Percentiles rank a stretch among this genome's conserved stretches.
Evolutionary conservation across 768 basidiomycete species (phyloP).

Genomic region (Austroboletus festivus): DNA sequence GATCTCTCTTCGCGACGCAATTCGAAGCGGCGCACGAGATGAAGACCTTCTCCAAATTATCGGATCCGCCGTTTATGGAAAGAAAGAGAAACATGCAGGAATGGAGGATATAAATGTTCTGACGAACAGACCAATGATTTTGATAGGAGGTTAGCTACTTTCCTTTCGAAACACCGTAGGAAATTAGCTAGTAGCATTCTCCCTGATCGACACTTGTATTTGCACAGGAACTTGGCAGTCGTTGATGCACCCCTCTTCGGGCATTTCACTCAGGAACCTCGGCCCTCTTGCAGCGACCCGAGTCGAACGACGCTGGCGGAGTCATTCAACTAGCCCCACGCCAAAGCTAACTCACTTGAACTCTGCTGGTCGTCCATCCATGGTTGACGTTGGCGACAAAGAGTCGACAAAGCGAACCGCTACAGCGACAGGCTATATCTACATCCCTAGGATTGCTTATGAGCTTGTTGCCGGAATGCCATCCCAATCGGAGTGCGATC

Average conservation of each 20-base stretch:
- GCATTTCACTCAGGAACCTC: neutral
- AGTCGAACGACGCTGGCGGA: conserved; percentile 23
- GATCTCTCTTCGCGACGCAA: conserved; percentile 72
- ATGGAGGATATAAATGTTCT: conserved; percentile 79
- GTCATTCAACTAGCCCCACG: conserved; percentile 5
- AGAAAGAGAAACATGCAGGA: conserved; percentile 79
- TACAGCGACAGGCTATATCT: conserved; percentile 73
- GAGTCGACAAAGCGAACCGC: conserved; percentile 58
- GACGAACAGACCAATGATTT: conserved; percentile 84
- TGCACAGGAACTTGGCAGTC: conserved; percentile 18
- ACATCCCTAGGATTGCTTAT: conserved; percentile 62
- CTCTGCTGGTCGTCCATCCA: conserved; percentile 61
- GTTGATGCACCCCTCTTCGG: neutral
- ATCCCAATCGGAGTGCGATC: conserved; percentile 2
- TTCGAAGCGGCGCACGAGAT: conserved; percentile 65
- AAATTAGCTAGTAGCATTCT: conserved; percentile 14
- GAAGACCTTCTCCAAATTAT: conserved; percentile 58
- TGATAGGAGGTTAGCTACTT: conserved; percentile 86
- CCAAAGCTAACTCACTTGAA: conserved; percentile 70
- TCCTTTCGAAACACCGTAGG: conserved; percentile 18
- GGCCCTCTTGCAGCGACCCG: neutral
- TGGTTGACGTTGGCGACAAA: conserved; percentile 82
- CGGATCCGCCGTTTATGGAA: conserved; percentile 60
- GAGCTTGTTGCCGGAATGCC: conserved; percentile 47
- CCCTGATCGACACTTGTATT: conserved; percentile 25